Evolutionary conservation across 169 alveolate genomes (phyloP), one percentile per base, ranked within the genome.

Genomic region (Plasmodium gaboni): DNA sequence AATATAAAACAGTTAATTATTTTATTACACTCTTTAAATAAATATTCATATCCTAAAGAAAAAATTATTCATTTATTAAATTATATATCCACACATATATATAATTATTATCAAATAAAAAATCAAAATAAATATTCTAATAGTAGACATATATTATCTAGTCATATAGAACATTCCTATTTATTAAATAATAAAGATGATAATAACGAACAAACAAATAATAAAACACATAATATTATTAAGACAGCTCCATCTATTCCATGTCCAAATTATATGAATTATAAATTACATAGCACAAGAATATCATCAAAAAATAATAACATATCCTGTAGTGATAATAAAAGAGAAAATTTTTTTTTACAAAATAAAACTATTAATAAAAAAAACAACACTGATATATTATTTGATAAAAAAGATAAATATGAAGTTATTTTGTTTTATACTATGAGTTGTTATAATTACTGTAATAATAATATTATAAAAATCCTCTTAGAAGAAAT

Each of bases 401-500:
- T 26, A 8, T 76, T 76, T 42, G 42, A 38, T 38, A 51, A 48
- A 32, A 26, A 64, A 9, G 61, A 64, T 44, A 76, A 64, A 22
- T 64, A 63, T 22, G 88, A 76, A 19, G 9, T 76, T 0, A 76
- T 76, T 32, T 44, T 76, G 22, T 64, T 76, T 28, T 55, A 76
- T 42, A 65, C 69, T 0, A 19, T 76, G 24, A 76, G 88, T 7
- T 76, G 88, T 24, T 76, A 76, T 61, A 26, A 63, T 24, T 76
- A 76, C 32, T 76, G 88, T 22, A 61, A 76, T 68, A 76, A 76
- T 55, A 2, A 22, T 0, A 26, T 76, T 67, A 67, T 76, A 13
- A n/a, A 38, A 1, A 38, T 50, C 7, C 26, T 76, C 1, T 28
- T 44, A 6, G 32, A 32, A 1, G 64, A 76, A 50, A 68, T 65